phyloP scores from a whole-genome alignment of 305 asterid species.

The Solanum chacoense region DNA sequence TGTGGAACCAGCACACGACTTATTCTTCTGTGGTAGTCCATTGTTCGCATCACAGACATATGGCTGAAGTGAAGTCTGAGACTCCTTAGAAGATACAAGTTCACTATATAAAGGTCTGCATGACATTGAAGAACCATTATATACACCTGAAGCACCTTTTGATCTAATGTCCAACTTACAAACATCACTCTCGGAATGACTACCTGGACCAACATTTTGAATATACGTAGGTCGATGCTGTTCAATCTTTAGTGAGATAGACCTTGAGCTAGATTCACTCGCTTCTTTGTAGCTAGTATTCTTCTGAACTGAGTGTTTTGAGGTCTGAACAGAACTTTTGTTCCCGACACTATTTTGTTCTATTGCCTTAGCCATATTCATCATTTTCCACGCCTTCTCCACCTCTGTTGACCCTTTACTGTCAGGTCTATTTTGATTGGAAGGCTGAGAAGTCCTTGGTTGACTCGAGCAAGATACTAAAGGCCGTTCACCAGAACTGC shows the following conservation, averaged over 20 bases:
- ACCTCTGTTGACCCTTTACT: constrained; percentile 21
- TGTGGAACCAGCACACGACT: constrained; percentile 3
- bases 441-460: constrained; percentile 13
- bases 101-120: constrained; percentile 1
- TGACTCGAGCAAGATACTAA: constrained; percentile 15
- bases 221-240: constrained; percentile 4
- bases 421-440: constrained; percentile 14
- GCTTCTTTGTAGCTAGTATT: constrained; percentile 4
- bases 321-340: constrained; percentile 3
- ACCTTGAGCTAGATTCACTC: constrained; percentile 3
- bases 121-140: background rate
- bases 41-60: background rate
- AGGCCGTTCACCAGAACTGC: constrained; percentile 4
- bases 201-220: constrained; percentile 7
- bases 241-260: constrained; percentile 10
- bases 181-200: background rate
- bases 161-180: constrained; percentile 10
- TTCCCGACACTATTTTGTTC: constrained; percentile 7
- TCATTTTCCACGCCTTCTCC: constrained; percentile 63
- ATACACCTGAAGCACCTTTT: background rate
- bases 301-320: constrained; percentile 20
- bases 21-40: constrained; percentile 5
- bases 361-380: constrained; percentile 44
- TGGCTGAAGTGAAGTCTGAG: background rate
- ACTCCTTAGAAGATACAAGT: constrained; percentile 10